Evolutionary conservation across 352 stramenopile species (phyloP).

Genomic region (Peronosclerospora sorghi): DNA sequence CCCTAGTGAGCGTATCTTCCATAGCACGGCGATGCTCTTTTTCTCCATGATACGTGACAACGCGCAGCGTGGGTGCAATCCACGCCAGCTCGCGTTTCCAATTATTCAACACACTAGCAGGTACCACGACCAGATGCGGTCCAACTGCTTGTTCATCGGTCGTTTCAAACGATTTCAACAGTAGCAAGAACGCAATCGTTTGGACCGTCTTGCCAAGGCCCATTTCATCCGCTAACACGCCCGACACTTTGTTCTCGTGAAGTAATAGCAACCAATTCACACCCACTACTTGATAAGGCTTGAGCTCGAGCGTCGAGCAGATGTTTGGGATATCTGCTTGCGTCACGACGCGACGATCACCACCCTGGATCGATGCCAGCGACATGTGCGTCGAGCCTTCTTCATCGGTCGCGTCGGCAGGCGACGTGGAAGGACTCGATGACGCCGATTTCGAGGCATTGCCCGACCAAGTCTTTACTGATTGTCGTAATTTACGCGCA

Average conservation of each 20-base stretch:
- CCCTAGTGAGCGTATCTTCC: constrained; percentile 31
- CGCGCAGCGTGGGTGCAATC: constrained; percentile 86
- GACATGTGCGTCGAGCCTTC: constrained; percentile 50
- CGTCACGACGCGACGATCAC: constrained; percentile 37
- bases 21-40: constrained; percentile 54
- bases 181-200: constrained; percentile 66
- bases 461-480: constrained; percentile 51
- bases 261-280: constrained; percentile 77
- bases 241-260: constrained; percentile 67
- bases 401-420: constrained; percentile 26
- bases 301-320: constrained; percentile 58
- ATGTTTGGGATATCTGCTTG: constrained; percentile 63
- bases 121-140: constrained; percentile 89
- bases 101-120: constrained; percentile 87
- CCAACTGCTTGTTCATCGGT: constrained; percentile 18
- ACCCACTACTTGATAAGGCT: constrained; percentile 78
- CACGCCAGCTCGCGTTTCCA: constrained; percentile 88
- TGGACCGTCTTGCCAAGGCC: constrained; percentile 90
- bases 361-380: constrained; percentile 33
- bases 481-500: constrained; percentile 43
- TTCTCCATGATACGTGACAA: constrained; percentile 76
- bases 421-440: constrained; percentile 15
- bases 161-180: constrained; percentile 40
- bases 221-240: constrained; percentile 84
- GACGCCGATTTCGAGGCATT: constrained; percentile 20